phyloP scores from a whole-genome alignment of 129 eudicot genomes.

The Saussurea involucrata region DNA sequence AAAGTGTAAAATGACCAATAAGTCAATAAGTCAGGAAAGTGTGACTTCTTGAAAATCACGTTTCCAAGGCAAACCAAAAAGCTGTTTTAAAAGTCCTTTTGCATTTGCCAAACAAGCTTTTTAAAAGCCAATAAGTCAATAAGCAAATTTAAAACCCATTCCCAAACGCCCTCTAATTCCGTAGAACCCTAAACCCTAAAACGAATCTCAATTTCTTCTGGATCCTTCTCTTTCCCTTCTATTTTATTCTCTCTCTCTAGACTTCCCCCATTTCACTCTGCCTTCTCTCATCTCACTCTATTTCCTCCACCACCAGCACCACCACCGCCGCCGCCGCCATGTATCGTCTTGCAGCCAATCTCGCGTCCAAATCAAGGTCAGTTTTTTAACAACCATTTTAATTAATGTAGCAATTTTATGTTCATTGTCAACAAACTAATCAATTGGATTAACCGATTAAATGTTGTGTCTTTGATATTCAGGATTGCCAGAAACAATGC shows the following conservation, averaged over 20 bases:
- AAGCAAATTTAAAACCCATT: no score
- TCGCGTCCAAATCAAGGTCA: slow-evolving; percentile 51
- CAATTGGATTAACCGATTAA: neutral
- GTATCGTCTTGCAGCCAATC: slow-evolving; percentile 58
- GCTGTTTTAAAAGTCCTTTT: no score
- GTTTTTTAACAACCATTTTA: neutral
- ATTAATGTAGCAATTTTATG: neutral
- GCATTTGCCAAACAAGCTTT: no score
- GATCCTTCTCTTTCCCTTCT: slow-evolving; percentile 34
- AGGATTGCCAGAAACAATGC: slow-evolving; percentile 40
- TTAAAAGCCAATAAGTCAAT: no score
- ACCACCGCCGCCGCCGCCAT: slow-evolving; percentile 16
- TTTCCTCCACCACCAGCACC: neutral
- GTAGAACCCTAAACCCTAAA: slow-evolving; percentile 71
- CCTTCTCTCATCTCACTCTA: neutral
- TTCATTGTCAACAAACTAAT: neutral
- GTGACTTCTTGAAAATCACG: no score
- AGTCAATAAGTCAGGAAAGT: no score
- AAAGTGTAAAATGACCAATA: no score
- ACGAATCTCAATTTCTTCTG: slow-evolving; percentile 24
- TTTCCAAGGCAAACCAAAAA: no score
- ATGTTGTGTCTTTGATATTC: neutral
- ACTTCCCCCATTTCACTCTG: neutral
- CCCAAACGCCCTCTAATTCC: no score
- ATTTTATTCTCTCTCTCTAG: neutral